Conservation (phyloP, 345 rosid genomes). For the Bruguiera gymnorhiza region DNA sequence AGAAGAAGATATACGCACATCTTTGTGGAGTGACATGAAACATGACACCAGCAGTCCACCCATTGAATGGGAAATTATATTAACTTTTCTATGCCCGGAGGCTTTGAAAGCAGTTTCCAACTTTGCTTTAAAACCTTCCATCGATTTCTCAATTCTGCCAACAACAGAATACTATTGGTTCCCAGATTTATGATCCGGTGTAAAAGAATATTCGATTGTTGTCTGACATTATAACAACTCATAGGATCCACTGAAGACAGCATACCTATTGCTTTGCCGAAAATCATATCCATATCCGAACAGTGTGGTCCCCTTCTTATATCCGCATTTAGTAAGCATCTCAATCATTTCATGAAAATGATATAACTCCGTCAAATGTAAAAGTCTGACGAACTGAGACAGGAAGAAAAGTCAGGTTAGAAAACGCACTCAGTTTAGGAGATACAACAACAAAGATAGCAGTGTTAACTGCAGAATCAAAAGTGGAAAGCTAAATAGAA, state of each 20-base stretch:
- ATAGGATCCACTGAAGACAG: background rate
- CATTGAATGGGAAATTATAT: constrained; percentile 83
- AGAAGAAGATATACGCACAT: constrained; percentile 41
- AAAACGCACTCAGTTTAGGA: background rate
- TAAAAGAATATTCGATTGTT: background rate
- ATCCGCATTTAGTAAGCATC: constrained; percentile 68
- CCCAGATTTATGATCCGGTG: background rate
- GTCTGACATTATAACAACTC: background rate
- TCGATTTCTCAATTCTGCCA: constrained; percentile 56
- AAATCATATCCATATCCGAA: constrained; percentile 92
- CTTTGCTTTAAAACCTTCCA: constrained; percentile 62
- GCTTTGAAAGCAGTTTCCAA: constrained; percentile 69
- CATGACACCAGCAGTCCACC: constrained; percentile 75
- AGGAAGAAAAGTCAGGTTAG: constrained; percentile 14
- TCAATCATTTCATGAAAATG: constrained; percentile 92
- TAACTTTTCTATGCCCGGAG: constrained; percentile 72
- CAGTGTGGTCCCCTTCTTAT: constrained; percentile 75
- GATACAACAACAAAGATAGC: background rate
- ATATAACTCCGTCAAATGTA: constrained; percentile 59
- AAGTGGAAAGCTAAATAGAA: background rate
- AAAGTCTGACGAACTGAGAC: constrained; percentile 58
- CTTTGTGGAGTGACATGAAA: constrained; percentile 64
- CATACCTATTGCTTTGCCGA: constrained; percentile 84
- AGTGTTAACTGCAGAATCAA: background rate
- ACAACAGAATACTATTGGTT: constrained; percentile 13